Evolutionary conservation across 2,329 filamentous ascomycete species (phyloP).

Genomic region (Colletotrichum paranaense): DNA sequence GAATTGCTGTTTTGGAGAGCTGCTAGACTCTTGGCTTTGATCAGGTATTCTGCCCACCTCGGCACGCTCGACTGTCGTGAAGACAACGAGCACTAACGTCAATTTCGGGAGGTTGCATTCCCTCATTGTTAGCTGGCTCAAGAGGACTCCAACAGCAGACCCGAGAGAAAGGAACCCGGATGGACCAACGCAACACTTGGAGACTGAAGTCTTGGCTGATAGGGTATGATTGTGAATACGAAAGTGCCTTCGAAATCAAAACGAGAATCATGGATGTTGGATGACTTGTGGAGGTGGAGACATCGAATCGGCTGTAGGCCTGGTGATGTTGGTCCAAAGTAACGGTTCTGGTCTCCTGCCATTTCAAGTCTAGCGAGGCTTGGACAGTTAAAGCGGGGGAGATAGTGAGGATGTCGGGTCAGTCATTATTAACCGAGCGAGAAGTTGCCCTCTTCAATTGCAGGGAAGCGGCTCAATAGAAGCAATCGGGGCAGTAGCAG

Average conservation of each 20-base stretch:
- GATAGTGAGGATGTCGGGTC: conserved; percentile 13
- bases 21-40: background rate
- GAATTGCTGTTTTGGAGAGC: conserved; percentile 1
- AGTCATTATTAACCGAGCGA: background rate
- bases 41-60: background rate
- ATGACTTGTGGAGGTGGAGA: background rate
- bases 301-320: background rate
- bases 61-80: background rate
- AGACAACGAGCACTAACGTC: background rate
- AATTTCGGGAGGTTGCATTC: background rate
- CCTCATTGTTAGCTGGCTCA: background rate
- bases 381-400: conserved; percentile 21
- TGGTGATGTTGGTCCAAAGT: conserved; percentile 9
- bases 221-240: background rate
- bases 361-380: background rate
- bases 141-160: background rate
- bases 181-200: background rate
- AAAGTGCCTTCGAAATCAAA: no score
- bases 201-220: background rate
- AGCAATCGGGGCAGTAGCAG: no score
- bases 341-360: conserved; percentile 25
- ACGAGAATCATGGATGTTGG: no score
- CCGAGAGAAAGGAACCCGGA: conserved; percentile 9
- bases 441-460: background rate
- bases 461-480: background rate